A percentile compares a stretch with the other conserved stretches of the same genome.
These are phyloP conservation scores for Viola odorata DNA, from an alignment of 345 rosid genomes.

Conservation along the genomic window DNA sequence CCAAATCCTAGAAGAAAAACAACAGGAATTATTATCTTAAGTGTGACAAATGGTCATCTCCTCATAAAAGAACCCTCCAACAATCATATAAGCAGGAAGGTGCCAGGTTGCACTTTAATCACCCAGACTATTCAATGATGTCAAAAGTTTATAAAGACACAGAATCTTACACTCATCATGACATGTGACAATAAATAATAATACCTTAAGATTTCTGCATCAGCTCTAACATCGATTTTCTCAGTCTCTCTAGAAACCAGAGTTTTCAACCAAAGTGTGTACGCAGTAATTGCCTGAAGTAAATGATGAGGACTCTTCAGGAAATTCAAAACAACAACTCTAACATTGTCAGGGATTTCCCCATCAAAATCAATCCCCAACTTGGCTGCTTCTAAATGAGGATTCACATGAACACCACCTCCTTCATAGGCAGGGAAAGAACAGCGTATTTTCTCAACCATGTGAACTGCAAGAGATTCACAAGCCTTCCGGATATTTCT, in stretches of 20 bases:
- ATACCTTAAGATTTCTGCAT: slow-evolving; percentile 79
- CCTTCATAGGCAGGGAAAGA: slow-evolving; percentile 96
- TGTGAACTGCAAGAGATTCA: slow-evolving; percentile 65
- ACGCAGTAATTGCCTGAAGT: slow-evolving; percentile 69
- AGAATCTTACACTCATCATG: not conserved
- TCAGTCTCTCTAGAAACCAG: slow-evolving; percentile 77
- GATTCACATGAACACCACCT: slow-evolving; percentile 63
- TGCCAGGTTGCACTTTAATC: not conserved
- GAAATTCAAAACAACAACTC: slow-evolving; percentile 50
- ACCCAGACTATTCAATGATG: not conserved
- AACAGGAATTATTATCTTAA: not conserved
- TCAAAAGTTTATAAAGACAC: not conserved
- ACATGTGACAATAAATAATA: not conserved
- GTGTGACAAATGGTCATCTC: not conserved
- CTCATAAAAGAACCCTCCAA: too few relatives aligned
- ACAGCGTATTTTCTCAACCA: slow-evolving; percentile 57
- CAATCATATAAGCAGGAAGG: not conserved
- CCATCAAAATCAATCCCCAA: slow-evolving; percentile 80
- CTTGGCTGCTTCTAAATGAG: slow-evolving; percentile 69
- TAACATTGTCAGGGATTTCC: slow-evolving; percentile 70
- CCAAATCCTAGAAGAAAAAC: not conserved
- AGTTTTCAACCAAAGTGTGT: slow-evolving; percentile 57
- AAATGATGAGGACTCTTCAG: slow-evolving; percentile 72
- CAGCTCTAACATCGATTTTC: slow-evolving; percentile 82
- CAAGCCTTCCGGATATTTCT: slow-evolving; percentile 79